Percentiles rank a stretch among this genome's conserved stretches.
Conservation (phyloP, 345 rosid species). For the Salix koriyanagi region DNA sequence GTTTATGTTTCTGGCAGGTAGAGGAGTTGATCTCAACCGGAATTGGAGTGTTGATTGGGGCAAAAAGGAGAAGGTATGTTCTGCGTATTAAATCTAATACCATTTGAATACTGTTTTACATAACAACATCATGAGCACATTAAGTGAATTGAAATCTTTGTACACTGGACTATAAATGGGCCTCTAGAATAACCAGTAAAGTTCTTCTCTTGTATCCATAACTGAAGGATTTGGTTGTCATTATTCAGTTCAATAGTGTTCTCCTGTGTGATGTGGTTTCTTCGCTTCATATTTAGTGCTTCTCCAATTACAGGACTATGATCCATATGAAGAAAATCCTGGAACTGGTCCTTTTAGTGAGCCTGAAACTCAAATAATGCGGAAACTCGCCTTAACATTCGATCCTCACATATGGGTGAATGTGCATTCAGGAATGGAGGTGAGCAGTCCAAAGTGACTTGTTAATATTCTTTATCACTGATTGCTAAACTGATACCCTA, state of each 20-base stretch:
- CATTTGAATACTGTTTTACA: background rate
- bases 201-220: background rate
- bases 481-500: background rate
- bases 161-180: background rate
- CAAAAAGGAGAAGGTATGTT: slow-evolving; percentile 81
- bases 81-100: background rate
- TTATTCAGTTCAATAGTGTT: background rate
- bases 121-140: background rate
- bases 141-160: background rate
- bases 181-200: background rate
- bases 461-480: background rate
- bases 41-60: slow-evolving; percentile 99
- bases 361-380: slow-evolving; percentile 92
- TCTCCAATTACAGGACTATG: slow-evolving; percentile 64
- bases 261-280: background rate
- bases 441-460: slow-evolving; percentile 20
- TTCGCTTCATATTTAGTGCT: slow-evolving; percentile 9
- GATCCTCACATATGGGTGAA: slow-evolving; percentile 95
- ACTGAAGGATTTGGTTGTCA: background rate
- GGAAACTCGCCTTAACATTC: slow-evolving; percentile 81
- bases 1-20: slow-evolving; percentile 43
- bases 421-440: slow-evolving; percentile 98
- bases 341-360: slow-evolving; percentile 91
- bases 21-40: slow-evolving; percentile 97
- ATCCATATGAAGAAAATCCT: slow-evolving; percentile 97